Evolutionary conservation across 164 flowering plant genomes (phyloP).

Genomic region (Nymphaea colorata): DNA sequence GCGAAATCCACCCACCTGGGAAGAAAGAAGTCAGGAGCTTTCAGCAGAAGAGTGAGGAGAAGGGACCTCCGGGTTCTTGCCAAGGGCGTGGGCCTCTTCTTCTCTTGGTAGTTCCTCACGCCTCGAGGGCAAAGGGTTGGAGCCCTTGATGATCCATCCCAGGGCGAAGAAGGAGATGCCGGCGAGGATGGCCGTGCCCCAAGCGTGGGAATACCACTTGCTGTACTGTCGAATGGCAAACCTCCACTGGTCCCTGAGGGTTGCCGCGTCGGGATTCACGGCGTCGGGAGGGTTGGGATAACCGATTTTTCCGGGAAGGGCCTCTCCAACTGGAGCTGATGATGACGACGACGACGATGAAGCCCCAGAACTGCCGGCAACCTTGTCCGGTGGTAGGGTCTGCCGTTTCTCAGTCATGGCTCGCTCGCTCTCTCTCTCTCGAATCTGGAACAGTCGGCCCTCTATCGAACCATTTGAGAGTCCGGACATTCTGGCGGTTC

Average conservation of each 20-base stretch:
- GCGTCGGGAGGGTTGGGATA: slow-evolving; percentile 53
- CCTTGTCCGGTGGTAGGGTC: no score
- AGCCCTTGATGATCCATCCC: slow-evolving; percentile 78
- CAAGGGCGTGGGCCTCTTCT: neutral
- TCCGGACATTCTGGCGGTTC: no score
- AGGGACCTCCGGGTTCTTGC: neutral
- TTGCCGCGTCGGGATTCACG: slow-evolving; percentile 55
- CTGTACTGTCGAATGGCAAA: slow-evolving; percentile 62
- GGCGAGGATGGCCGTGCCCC: slow-evolving; percentile 86
- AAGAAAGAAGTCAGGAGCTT: no score
- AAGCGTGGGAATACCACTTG: slow-evolving; percentile 69
- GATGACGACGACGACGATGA: no score
- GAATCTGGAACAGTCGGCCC: no score
- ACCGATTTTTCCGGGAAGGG: slow-evolving; percentile 6
- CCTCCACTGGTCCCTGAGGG: slow-evolving; percentile 74
- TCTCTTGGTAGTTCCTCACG: neutral
- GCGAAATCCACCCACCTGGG: no score
- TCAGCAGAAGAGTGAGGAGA: neutral
- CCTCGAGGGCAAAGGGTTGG: slow-evolving; percentile 56
- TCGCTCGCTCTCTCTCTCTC: no score
- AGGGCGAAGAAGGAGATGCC: slow-evolving; percentile 68
- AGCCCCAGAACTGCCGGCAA: no score
- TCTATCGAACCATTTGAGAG: no score
- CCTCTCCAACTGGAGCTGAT: neutral
- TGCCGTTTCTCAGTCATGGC: no score